phyloP scores from a whole-genome alignment of 306 rosid species.

The Citrullus amarus region DNA sequence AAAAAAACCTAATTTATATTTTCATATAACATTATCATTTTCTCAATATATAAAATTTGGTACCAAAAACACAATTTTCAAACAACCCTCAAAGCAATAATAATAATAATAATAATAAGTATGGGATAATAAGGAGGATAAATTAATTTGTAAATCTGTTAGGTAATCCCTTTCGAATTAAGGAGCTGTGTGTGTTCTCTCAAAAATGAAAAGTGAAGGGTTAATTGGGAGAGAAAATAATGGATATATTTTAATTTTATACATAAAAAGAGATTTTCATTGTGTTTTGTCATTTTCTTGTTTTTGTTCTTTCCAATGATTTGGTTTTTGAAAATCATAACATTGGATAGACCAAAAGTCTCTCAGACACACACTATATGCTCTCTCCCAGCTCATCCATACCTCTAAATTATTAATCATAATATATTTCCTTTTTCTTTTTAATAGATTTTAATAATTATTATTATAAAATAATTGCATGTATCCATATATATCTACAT shows the following conservation, averaged over 20 bases:
- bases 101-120: no score
- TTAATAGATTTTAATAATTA: background rate
- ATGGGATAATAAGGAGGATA: background rate
- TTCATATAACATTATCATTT: no score
- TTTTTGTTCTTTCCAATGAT: conserved; percentile 59
- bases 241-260: background rate
- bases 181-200: background rate
- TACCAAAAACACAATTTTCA: no score
- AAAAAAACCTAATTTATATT: no score
- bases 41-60: no score
- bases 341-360: conserved; percentile 38
- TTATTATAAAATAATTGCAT: background rate
- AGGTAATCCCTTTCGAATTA: background rate
- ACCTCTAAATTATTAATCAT: conserved; percentile 17
- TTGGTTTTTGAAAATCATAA: conserved; percentile 49
- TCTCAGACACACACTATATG: conserved; percentile 9
- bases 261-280: background rate
- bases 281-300: conserved; percentile 65
- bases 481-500: background rate
- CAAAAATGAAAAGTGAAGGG: no score
- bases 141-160: background rate
- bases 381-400: conserved; percentile 58
- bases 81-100: no score
- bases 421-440: background rate
- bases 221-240: background rate